Evolutionary conservation across 805 yeast genomes (phyloP).

Genomic region (Kurtzmaniella cleridarum): DNA sequence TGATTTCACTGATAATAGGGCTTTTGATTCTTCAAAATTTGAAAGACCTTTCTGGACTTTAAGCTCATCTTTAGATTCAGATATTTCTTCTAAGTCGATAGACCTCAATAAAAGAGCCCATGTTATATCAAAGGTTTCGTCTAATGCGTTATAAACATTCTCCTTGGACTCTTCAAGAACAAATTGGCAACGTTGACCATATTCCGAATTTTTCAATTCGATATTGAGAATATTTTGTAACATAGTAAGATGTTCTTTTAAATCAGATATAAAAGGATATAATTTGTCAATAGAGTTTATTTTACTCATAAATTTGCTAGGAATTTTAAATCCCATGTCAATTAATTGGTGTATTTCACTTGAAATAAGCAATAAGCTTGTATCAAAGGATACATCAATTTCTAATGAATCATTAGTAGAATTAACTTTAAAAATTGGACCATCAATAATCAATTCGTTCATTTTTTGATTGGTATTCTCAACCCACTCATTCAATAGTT

Average conservation of each 20-base stretch:
- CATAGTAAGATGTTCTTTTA: constrained; percentile 47
- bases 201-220: constrained; percentile 19
- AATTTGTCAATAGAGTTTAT: constrained; percentile 47
- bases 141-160: constrained; percentile 26
- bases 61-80: constrained; percentile 3
- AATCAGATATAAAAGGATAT: constrained; percentile 51
- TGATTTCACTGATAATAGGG: constrained; percentile 14
- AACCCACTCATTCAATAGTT: constrained; percentile 47
- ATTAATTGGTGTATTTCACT: constrained; percentile 51
- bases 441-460: constrained; percentile 13
- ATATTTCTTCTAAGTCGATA: constrained; percentile 37
- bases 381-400: constrained; percentile 37
- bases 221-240: constrained; percentile 25
- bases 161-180: constrained; percentile 33
- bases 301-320: constrained; percentile 42
- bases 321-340: constrained; percentile 50
- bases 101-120: constrained; percentile 55
- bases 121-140: constrained; percentile 28
- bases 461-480: constrained; percentile 4
- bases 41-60: constrained; percentile 1
- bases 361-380: constrained; percentile 33
- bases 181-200: constrained; percentile 36
- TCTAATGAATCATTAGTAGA: constrained; percentile 7
- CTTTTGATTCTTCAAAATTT: constrained; percentile 16
- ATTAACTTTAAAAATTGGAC: constrained; percentile 36